Evolutionary conservation across 371 early-diverging fungal genomes (phyloP), one percentile per base, ranked within the genome.

Genomic region (Lichtheimia hyalospora): DNA sequence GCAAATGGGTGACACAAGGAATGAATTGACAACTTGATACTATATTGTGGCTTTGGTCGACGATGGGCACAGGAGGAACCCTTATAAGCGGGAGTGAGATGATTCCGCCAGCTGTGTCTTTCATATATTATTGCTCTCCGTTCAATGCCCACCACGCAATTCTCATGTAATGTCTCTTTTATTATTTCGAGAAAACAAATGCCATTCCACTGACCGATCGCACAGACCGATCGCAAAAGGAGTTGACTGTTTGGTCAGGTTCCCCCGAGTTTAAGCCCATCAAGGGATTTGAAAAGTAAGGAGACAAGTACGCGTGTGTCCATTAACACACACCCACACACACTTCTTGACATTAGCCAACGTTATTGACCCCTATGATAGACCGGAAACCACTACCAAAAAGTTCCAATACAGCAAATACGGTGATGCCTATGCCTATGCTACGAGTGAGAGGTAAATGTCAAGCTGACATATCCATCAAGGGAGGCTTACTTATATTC

Each of bases 331-430:
- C n/a, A n/a, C n/a, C n/a, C n/a, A 49, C 49, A 24, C 13, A n/a
- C 44, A 46, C 53, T 20, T 16, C 41, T 23, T 41, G 27, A 15
- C 25, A 18, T 21, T n/a, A 14, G 15, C 6, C 16, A 41, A 28
- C 15, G 18, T 43, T 24, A 4, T 21, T 34, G 34, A 34, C 34
- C 6, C 34, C 2, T 57, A 10, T 49, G 24, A n/a, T 55, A 85
- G 87, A 67, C 88, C 88, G n/a, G 64, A 75, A 39, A 83, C 82
- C 39, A 79, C 82, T 49, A 77, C 84, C 40, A 86, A 87, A 67
- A 74, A 82, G 28, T 88, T 94, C 61, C 81, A 82, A 61, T 95
- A 95, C 79, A 92, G 92, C 77, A 87, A 87, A 68, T 81, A 94
- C 60, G 96, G 96, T 39, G 74, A 78, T 54, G 84, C 76, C 58